phyloP scores from a whole-genome alignment of 2,329 filamentous ascomycete genomes.

The Fusarium irregulare region DNA sequence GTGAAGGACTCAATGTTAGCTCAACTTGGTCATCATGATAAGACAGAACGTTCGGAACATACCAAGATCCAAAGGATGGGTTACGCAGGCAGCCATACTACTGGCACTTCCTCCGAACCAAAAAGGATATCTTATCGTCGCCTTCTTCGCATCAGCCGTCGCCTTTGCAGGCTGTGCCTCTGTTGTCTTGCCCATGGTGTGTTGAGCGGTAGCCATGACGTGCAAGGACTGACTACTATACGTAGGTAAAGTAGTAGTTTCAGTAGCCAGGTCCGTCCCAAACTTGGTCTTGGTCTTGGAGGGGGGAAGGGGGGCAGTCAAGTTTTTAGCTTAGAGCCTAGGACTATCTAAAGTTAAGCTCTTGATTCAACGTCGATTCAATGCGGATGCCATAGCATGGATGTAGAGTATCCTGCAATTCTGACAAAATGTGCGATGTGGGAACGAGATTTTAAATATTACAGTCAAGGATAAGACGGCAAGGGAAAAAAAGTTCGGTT shows the following conservation, averaged over 20 bases:
- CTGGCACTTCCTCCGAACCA: slow-evolving; percentile 98
- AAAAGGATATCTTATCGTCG: slow-evolving; percentile 74
- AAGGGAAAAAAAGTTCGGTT: not conserved
- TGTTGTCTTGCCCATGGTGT: slow-evolving; percentile 27
- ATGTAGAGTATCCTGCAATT: not conserved
- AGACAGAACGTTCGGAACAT: slow-evolving; percentile 52
- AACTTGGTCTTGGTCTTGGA: not conserved
- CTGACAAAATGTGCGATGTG: slow-evolving; percentile 8
- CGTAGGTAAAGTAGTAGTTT: not conserved
- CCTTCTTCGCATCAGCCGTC: slow-evolving; percentile 53
- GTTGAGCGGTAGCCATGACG: slow-evolving; percentile 38
- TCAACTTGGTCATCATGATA: slow-evolving; percentile 24
- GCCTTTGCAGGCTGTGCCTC: slow-evolving; percentile 33
- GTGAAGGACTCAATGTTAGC: slow-evolving; percentile 37
- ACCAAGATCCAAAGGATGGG: slow-evolving; percentile 93
- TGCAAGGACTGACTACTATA: not conserved
- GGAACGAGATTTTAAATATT: slow-evolving; percentile 5
- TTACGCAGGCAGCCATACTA: slow-evolving; percentile 90
- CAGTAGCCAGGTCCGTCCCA: slow-evolving; percentile 2
- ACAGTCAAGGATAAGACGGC: not conserved
- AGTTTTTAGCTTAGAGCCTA: slow-evolving; percentile 26
- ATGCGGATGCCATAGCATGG: slow-evolving; percentile 13
- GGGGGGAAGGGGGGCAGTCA: not conserved
- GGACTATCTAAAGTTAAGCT: slow-evolving; percentile 31
- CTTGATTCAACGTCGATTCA: slow-evolving; percentile 12